Base-by-base conservation (phyloP, 2,329 filamentous ascomycete species). In the Alternaria sp. region DNA sequence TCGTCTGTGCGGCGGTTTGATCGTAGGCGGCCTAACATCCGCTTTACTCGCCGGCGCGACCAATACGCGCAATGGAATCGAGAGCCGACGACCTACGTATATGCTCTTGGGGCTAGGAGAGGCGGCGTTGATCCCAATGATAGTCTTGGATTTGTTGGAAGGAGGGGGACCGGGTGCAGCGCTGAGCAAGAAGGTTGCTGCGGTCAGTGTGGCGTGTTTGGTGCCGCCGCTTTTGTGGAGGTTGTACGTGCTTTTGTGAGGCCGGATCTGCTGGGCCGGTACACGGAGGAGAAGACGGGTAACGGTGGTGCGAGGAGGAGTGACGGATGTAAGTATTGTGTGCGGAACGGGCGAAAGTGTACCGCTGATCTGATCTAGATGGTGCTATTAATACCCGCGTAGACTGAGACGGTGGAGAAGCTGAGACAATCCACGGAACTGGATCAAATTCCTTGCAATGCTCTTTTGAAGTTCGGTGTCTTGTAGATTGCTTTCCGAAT, bases 21-120 rank as follows among this genome's bases (percentile, higher is more conserved):
- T 75, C 5, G 63, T 75, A 2, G 68, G 71, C n/a, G 72, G 71
- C 4, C 45, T 73, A 6, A 73, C 71, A 15, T 68, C 70, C 15
- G 71, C 73, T 7, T 32, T 75, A 6, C 66, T 74, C 2, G 47
- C 56, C 12, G 72, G 73, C 21, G 66, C 67, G 4, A 65, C 68
- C 2, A 73, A 73, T 8, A 74, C 70, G 5, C 65, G 72, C 11
- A 73, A 71, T 49, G 72, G 72, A 0, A 68, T 75, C 19, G 73
- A 73, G 40, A 71, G 67, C 30, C 61, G 73, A 19, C 60, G 72
- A 19, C 62, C 67, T 6, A 72, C 69, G 15, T 73, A 75, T 46
- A 4, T 72, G 23, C n/a, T 74, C 49, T 26, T 75, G 28, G 71
- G 68, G 1, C 10, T 73, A 2, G 72, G 72, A 2, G 72, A 74